Evolutionary conservation across 805 yeast genomes (phyloP), one percentile per base, ranked within the genome.

Genomic region (Wickerhamiella lipophila): DNA sequence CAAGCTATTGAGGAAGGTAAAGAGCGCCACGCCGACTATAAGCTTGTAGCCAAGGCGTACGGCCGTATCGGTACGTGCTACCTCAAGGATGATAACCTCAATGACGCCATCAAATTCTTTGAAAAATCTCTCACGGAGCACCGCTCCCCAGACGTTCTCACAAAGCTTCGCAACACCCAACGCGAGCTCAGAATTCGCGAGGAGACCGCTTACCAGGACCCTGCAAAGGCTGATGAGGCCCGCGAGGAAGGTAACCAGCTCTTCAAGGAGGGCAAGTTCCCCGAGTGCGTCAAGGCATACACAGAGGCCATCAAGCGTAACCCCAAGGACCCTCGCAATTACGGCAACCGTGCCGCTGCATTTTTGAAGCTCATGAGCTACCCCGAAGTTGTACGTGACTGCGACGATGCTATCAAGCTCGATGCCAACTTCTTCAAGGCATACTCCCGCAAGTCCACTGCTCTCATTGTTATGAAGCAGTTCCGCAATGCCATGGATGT

Each of bases 281-380:
- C 98, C 54, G 79, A 73, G 55, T 96, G 97, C 19, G 96, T 92
- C 40, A 83, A 83, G 65, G 83, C 95, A 3, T 92, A 92, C 68
- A 74, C 94, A 45, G 98, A 92, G 69, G 92, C 92, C 88, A 73
- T 89, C 59, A 85, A 87, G 69, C 83, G 99, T 65, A 87, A 88
- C n/a, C 99, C 99, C 50, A 78, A 78, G 50, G 97, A 92, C 67
- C 94, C 94, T 21, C 79, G 96, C 67, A 97, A 96, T 50, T 92
- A 87, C 67, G 87, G 95, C 30, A 92, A 92, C 72, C 83, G 99
- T 69, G 98, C 99, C 47, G 98, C 98, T 35, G 95, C 95, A 1
- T 76, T 83, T 63, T 81, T 95, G 42, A 92, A 92, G 68, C 76
- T 92, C 57, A 78, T 89, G 83, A 85, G 96, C 11, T 92, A 89